A percentile compares a stretch with the other conserved stretches of the same genome.
Conservation (phyloP, 495 filamentous ascomycete species). For the Talaromyces liani region DNA sequence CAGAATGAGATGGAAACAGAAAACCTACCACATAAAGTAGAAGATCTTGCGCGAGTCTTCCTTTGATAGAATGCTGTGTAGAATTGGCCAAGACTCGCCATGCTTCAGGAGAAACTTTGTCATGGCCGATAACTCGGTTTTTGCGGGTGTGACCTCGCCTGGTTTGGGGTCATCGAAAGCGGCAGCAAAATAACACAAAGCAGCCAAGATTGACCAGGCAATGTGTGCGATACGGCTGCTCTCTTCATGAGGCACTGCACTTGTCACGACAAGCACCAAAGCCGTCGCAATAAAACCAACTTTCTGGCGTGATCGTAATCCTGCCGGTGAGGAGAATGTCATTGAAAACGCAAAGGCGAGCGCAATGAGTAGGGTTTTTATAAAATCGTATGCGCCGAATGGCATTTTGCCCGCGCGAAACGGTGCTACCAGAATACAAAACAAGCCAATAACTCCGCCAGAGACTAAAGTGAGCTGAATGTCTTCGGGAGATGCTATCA, state of each 20-base stretch:
- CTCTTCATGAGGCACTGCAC: slow-evolving; percentile 27
- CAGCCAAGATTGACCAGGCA: slow-evolving; percentile 22
- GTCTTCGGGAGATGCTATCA: slow-evolving; percentile 17
- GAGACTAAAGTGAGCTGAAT: slow-evolving; percentile 23
- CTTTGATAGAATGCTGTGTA: slow-evolving; percentile 80
- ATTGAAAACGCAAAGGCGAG: slow-evolving; percentile 26
- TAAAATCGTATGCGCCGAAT: slow-evolving; percentile 17
- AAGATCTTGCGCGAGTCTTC: slow-evolving; percentile 94
- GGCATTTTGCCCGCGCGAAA: slow-evolving; percentile 16
- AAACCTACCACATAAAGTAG: slow-evolving; percentile 83
- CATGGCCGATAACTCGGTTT: slow-evolving; percentile 42
- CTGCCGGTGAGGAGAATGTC: slow-evolving; percentile 16
- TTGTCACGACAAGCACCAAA: slow-evolving; percentile 25
- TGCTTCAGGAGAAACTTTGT: slow-evolving; percentile 58
- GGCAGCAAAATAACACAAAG: slow-evolving; percentile 27
- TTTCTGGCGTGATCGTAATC: slow-evolving; percentile 27
- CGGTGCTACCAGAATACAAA: slow-evolving; percentile 11
- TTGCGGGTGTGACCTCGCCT: slow-evolving; percentile 33
- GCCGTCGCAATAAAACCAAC: slow-evolving; percentile 25
- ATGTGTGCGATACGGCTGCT: slow-evolving; percentile 23
- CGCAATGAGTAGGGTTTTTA: slow-evolving; percentile 19
- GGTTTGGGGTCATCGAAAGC: slow-evolving; percentile 25
- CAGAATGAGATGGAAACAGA: not conserved
- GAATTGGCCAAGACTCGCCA: slow-evolving; percentile 61
- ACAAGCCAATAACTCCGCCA: slow-evolving; percentile 19